Evolutionary conservation across 768 basidiomycete species (phyloP), one percentile per base, ranked within the genome.

Genomic region (Russula lepida): DNA sequence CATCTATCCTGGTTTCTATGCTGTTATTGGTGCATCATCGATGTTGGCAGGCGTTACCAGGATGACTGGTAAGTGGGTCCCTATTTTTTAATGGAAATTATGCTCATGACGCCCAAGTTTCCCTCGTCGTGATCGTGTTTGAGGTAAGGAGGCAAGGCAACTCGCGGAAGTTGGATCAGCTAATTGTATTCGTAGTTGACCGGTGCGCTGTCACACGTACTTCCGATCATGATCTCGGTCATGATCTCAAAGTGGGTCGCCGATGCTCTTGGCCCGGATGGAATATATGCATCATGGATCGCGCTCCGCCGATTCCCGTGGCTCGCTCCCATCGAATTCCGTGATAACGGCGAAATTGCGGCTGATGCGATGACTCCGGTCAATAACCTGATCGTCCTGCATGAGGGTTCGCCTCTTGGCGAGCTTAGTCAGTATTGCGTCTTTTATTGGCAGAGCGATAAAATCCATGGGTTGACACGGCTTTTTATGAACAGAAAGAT

Each of bases 191-290:
- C 11, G 17, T 41, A 88, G 85, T 74, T 89, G n/a, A 89, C 87
- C 23, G 87, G 87, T 15, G 87, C 87, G 4, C 74, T 89, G 28
- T 88, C 86, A 15, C 87, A 89, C 72, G 87, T 89, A n/a, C 75
- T 89, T 33, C 87, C 87, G 17, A 88, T 89, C 69, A 88, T 89
- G 87, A 83, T 89, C 49, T 83, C 82, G 57, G 85, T 89, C 54
- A 86, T 88, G 83, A 80, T 82, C 21, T 77, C 85, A 8, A 89
- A 89, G 74, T 88, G 84, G 83, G 83, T 88, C 11, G 87, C 82
- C 7, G 87, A 89, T 67, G 85, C 84, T 13, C 76, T 86, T 57
- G 83, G 81, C 3, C 80, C 79, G 62, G 84, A 85, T 63, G 85
- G 85, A 17, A 86, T 87, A 49, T 89, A 88, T 68, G 72, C 83